Evolutionary conservation across 148 eudicot species (phyloP).

Genomic region (Tetragonia tetragonoides): DNA sequence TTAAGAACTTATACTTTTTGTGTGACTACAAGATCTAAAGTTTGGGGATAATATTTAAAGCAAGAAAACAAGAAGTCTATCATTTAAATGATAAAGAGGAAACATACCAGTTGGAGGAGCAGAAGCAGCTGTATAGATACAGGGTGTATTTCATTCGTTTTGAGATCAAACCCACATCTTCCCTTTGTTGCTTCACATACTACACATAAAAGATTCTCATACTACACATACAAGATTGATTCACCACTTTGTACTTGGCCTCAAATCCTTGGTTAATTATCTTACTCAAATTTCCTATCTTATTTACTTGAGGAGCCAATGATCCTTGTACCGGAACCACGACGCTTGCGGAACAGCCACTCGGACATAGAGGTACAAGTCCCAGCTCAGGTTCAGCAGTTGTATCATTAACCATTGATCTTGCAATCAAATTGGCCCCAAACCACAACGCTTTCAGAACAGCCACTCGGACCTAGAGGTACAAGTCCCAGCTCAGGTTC

Average conservation of each 20-base stretch:
- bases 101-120: slow-evolving; percentile 15
- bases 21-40: too few species aligned
- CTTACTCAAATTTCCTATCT: background rate
- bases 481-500: too few species aligned
- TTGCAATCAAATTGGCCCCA: slow-evolving; percentile 31
- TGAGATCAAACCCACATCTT: slow-evolving; percentile 26
- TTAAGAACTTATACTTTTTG: too few species aligned
- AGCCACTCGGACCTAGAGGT: too few species aligned
- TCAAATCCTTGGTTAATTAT: slow-evolving; percentile 29
- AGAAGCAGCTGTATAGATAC: background rate
- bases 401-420: slow-evolving; percentile 14
- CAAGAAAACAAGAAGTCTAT: too few species aligned
- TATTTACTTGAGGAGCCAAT: slow-evolving; percentile 10
- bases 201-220: too few species aligned
- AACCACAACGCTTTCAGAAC: too few species aligned
- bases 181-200: slow-evolving; percentile 21
- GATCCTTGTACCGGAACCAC: slow-evolving; percentile 32
- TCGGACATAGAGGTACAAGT: slow-evolving; percentile 11
- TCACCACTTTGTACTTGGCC: slow-evolving; percentile 7
- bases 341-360: slow-evolving; percentile 28
- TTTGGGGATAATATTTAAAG: too few species aligned
- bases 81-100: background rate
- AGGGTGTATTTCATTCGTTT: background rate
- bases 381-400: slow-evolving; percentile 9
- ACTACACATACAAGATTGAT: slow-evolving; percentile 3